Evolutionary conservation across 1,284 basidiomycete species (phyloP), one percentile per base, ranked within the genome.

Genomic region (Ceratobasidium sp.): DNA sequence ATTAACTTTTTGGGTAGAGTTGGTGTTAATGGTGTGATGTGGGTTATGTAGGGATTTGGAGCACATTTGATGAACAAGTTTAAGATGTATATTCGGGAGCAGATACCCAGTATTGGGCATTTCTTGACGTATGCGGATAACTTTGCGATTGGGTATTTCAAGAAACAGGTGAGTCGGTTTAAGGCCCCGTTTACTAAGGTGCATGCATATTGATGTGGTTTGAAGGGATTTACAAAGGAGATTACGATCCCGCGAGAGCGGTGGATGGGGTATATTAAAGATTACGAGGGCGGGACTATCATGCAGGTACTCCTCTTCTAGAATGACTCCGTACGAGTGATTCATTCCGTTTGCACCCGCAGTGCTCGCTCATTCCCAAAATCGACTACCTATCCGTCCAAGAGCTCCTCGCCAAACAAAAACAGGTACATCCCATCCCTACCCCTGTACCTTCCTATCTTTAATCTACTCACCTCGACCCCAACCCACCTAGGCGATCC

Each of bases 211-310:
- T 63, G 19, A 53, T 36, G n/a, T 17, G 19, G 45, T 24, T 62
- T 7, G 5, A 75, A 82, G 84, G 97, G 97, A 0, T 99, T 99
- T 84, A 95, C 95, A 0, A 99, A 99, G 83, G 97, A 99, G 78
- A 98, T 99, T 78, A 93, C 92, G 0, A 89, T 98, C 22, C 92
- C 94, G 75, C 90, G 97, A 50, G 91, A 94, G 1, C 87, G 93
- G 2, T 99, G 98, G 98, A 97, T 97, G 0, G 98, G 97, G 0
- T 99, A 99, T 83, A 99, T 99, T 90, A 99, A 99, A 83, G 98
- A 99, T 82, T 99, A 99, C 83, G 98, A 99, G 82, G 98, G 98
- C 60, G 97, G 96, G n/a, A 99, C 98, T 57, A 94, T 99, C 84
- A 99, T 99, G 97, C 96, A 98, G 83, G 84, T 83, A 72, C 48